phyloP scores from a whole-genome alignment of 768 basidiomycete species.

The Stropharia rugosoannulata region DNA sequence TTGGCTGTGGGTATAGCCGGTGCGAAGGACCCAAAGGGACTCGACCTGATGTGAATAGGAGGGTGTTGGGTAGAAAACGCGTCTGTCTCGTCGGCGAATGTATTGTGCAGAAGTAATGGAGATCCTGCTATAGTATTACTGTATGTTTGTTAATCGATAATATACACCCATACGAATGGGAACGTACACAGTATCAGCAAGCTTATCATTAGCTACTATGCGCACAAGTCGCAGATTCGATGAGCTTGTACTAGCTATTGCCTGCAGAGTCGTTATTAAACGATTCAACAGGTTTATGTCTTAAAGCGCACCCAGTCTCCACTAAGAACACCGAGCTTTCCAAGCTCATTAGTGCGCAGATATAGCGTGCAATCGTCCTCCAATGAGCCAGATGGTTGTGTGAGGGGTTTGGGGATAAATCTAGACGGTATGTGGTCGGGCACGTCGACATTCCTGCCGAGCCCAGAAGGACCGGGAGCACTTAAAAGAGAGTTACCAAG shows the following conservation, averaged over 20 bases:
- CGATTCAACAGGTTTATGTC: neutral
- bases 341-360: constrained; percentile 61
- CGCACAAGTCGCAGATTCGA: constrained; percentile 53
- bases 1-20: constrained; percentile 69
- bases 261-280: constrained; percentile 35
- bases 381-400: constrained; percentile 26
- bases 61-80: constrained; percentile 12
- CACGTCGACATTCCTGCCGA: constrained; percentile 5
- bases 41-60: constrained; percentile 42
- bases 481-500: constrained; percentile 51
- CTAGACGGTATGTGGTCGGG: constrained; percentile 9
- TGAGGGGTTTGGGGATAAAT: constrained; percentile 30
- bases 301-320: constrained; percentile 70
- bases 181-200: constrained; percentile 33
- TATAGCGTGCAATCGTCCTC: constrained; percentile 60
- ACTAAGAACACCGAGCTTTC: constrained; percentile 62
- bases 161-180: neutral
- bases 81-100: constrained; percentile 31
- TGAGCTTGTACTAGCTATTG: constrained; percentile 40
- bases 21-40: constrained; percentile 58
- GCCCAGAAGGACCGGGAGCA: constrained; percentile 20
- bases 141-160: constrained; percentile 1
- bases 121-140: constrained; percentile 44
- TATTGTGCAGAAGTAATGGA: constrained; percentile 56
- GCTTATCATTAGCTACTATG: constrained; percentile 49